These are phyloP conservation scores for Kluyveromyces starmeri DNA, from an alignment of 805 yeast species.

Conservation along the genomic window DNA sequence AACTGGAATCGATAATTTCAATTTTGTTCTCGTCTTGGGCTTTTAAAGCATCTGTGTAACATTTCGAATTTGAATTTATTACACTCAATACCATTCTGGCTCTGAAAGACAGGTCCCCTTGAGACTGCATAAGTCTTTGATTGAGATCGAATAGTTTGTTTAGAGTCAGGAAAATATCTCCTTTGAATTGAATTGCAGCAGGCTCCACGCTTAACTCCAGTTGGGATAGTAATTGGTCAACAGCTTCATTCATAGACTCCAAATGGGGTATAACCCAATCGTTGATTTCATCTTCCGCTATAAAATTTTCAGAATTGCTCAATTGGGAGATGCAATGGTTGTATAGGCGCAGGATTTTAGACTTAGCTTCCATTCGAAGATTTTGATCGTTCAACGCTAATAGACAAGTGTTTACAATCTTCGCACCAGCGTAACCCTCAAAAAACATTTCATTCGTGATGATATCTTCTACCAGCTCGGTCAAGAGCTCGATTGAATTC, in stretches of 20 bases:
- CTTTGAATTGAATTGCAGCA: slow-evolving; percentile 11
- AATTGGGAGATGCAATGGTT: slow-evolving; percentile 45
- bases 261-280: slow-evolving; percentile 12
- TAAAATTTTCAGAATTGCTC: slow-evolving; percentile 9
- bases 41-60: neutral
- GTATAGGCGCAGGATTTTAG: slow-evolving; percentile 43
- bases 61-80: neutral
- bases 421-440: slow-evolving; percentile 56
- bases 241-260: slow-evolving; percentile 18
- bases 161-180: slow-evolving; percentile 2
- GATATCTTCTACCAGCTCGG: slow-evolving; percentile 78
- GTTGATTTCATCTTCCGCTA: slow-evolving; percentile 30
- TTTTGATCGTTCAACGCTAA: slow-evolving; percentile 29
- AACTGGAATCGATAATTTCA: neutral
- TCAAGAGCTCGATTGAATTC: slow-evolving; percentile 53
- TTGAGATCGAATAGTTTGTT: neutral
- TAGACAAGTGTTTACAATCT: slow-evolving; percentile 43
- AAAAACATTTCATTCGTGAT: slow-evolving; percentile 83
- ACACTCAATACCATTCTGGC: neutral
- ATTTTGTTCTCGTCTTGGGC: neutral
- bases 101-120: neutral
- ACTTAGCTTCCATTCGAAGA: slow-evolving; percentile 32
- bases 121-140: neutral
- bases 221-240: slow-evolving; percentile 10
- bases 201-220: neutral